These are phyloP conservation scores for Cornus florida DNA, from an alignment of 148 eudicot species.

Conservation along the genomic window DNA sequence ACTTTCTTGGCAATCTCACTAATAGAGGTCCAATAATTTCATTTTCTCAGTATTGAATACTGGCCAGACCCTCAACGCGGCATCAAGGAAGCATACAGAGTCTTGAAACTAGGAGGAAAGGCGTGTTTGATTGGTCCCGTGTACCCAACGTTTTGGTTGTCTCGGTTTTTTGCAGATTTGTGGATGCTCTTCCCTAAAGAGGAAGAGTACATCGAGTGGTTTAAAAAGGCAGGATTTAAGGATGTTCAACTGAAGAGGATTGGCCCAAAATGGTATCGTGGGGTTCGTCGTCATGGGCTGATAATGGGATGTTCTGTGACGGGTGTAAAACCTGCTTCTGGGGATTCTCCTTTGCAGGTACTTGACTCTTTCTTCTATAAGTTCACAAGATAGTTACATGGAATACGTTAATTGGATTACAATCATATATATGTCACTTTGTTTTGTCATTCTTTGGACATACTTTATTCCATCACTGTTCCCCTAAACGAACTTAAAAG, in stretches of 20 bases:
- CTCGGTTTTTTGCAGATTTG: slow-evolving; percentile 91
- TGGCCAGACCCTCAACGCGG: slow-evolving; percentile 99
- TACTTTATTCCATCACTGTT: not conserved
- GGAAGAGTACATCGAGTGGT: slow-evolving; percentile 97
- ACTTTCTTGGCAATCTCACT: slow-evolving; percentile 4
- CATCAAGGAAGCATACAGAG: slow-evolving; percentile 97
- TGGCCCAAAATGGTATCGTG: slow-evolving; percentile 97
- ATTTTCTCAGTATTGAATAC: slow-evolving; percentile 75
- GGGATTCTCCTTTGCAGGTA: slow-evolving; percentile 97
- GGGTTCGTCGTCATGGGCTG: slow-evolving; percentile 94
- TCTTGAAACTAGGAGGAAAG: slow-evolving; percentile 82
- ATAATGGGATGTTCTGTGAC: slow-evolving; percentile 98
- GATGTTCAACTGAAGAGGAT: slow-evolving; percentile 87
- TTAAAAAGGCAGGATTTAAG: slow-evolving; percentile 80
- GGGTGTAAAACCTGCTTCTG: slow-evolving; percentile 83
- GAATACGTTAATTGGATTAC: not conserved
- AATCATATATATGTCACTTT: not conserved
- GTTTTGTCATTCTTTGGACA: not conserved
- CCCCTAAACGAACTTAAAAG: too few species aligned
- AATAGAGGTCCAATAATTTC: slow-evolving; percentile 1
- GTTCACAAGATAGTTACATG: not conserved
- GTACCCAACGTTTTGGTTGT: slow-evolving; percentile 86
- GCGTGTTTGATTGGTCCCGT: slow-evolving; percentile 96
- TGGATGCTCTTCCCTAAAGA: slow-evolving; percentile 99
- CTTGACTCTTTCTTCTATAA: not conserved